Conservation (phyloP, 306 rosid genomes). For the Malus domestica region ASM211411v1 NC_041796.1:30781001-30781500, state of each 20-base stretch:
- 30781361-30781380: not conserved
- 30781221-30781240: not conserved
- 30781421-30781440: not conserved
- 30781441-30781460: slow-evolving; percentile 10
- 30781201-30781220: not conserved
- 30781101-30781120: not conserved
- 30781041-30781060: not conserved
- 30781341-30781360: not conserved
- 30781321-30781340: not conserved
- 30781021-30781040: not conserved
- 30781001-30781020: slow-evolving; percentile 25
- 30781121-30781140: not conserved
- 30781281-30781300: not conserved
- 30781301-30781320: not conserved
- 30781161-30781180: not conserved
- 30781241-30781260: not conserved
- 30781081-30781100: not conserved
- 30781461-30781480: slow-evolving; percentile 24
- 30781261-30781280: not conserved
- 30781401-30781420: not conserved
- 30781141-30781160: not conserved
- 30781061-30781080: not conserved
- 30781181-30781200: not conserved
- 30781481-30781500: slow-evolving; percentile 27
- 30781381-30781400: not conserved